Percentiles rank a stretch among this genome's conserved stretches.
These are phyloP conservation scores for Rhodotorula sphaerocarpa DNA, from an alignment of 768 basidiomycete species.

Conservation along the genomic window DNA sequence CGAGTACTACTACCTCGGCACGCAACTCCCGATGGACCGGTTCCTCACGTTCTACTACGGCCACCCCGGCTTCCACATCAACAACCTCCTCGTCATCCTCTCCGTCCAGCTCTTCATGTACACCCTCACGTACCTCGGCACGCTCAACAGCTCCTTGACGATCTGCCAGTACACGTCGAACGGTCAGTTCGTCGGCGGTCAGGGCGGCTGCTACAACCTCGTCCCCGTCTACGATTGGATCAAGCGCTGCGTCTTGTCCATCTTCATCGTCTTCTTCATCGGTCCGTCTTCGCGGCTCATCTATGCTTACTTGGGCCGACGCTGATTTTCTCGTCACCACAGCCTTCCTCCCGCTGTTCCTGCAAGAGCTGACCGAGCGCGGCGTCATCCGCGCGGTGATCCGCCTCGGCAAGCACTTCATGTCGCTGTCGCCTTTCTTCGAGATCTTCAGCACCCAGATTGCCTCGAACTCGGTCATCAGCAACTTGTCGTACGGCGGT, in stretches of 20 bases:
- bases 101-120: constrained; percentile 93
- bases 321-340: too few relatives aligned
- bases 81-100: constrained; percentile 97
- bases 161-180: constrained; percentile 70
- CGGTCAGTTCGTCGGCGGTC: constrained; percentile 66
- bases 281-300: constrained; percentile 58
- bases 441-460: constrained; percentile 98
- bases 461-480: constrained; percentile 92
- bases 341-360: constrained; percentile 37
- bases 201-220: constrained; percentile 88
- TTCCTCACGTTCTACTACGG: constrained; percentile 99
- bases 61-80: constrained; percentile 99
- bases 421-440: constrained; percentile 87
- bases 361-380: constrained; percentile 82
- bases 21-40: constrained; percentile 92
- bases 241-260: constrained; percentile 88
- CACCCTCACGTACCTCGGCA: constrained; percentile 89
- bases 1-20: constrained; percentile 97
- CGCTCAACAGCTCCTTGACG: constrained; percentile 67
- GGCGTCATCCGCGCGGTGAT: constrained; percentile 85
- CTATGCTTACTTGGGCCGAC: constrained; percentile 82
- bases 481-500: constrained; percentile 93
- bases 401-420: constrained; percentile 86
- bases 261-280: constrained; percentile 94
- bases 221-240: constrained; percentile 93